A percentile compares a stretch with the other conserved stretches of the same genome.
Evolutionary conservation across 2,329 filamentous ascomycete genomes (phyloP).

Genomic region (Aspergillus sp.): DNA sequence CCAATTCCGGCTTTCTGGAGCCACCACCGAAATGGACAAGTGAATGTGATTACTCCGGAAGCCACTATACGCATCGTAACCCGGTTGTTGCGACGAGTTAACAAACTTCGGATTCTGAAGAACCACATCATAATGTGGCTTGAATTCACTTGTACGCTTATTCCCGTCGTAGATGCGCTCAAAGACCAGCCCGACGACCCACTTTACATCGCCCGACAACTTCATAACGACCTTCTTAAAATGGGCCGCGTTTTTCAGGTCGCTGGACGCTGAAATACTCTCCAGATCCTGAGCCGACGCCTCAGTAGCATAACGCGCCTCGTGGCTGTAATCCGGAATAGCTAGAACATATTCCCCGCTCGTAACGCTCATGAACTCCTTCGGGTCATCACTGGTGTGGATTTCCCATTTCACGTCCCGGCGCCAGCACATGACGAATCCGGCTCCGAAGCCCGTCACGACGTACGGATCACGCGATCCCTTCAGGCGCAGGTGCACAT

Average conservation of each 20-base stretch:
- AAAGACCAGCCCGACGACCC: conserved; percentile 85
- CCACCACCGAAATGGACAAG: conserved; percentile 82
- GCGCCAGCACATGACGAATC: conserved; percentile 97
- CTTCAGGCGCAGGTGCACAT: conserved; percentile 89
- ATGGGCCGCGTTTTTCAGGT: conserved; percentile 61
- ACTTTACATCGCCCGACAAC: conserved; percentile 88
- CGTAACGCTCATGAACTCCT: conserved; percentile 89
- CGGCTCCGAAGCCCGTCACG: conserved; percentile 84
- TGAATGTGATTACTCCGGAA: conserved; percentile 97
- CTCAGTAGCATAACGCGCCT: conserved; percentile 59
- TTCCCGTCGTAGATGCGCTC: conserved; percentile 70
- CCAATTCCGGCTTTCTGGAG: conserved; percentile 83
- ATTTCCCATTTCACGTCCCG: conserved; percentile 86
- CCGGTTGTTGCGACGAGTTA: conserved; percentile 46
- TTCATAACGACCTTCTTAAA: conserved; percentile 99
- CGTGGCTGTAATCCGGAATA: conserved; percentile 84
- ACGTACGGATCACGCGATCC: conserved; percentile 83
- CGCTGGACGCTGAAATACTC: conserved; percentile 55
- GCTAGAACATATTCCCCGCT: conserved; percentile 93
- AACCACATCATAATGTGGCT: conserved; percentile 83
- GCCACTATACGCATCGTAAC: conserved; percentile 89
- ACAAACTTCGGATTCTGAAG: conserved; percentile 72
- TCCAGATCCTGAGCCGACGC: conserved; percentile 45
- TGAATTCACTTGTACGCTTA: conserved; percentile 75
- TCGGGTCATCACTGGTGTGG: conserved; percentile 75